A percentile compares a stretch with the other conserved stretches of the same genome.
Evolutionary conservation across 768 basidiomycete species (phyloP).

Genomic region (Phanerodontia chrysosporium): DNA sequence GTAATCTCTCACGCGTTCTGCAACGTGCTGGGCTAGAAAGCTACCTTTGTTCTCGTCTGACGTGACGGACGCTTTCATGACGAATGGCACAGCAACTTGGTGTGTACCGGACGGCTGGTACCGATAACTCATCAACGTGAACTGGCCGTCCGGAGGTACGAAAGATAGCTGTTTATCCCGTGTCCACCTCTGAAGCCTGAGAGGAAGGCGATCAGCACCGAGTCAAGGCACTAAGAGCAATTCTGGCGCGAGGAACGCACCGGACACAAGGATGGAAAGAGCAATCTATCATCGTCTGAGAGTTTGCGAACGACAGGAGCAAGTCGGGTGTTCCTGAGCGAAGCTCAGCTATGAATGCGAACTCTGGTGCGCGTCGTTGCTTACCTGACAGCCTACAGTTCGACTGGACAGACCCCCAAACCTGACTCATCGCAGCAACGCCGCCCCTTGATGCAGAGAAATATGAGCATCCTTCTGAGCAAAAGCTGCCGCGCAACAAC

Average conservation of each 20-base stretch:
- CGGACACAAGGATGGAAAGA: conserved; percentile 93
- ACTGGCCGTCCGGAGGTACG: conserved; percentile 89
- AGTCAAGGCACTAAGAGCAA: conserved; percentile 21
- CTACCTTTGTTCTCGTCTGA: conserved; percentile 40
- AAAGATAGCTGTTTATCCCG: conserved; percentile 80
- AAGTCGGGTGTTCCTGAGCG: conserved; percentile 83
- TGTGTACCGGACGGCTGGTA: conserved; percentile 33
- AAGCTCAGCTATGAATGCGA: background rate
- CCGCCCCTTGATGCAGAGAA: conserved; percentile 50
- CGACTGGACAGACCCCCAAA: conserved; percentile 74
- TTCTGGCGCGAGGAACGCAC: conserved; percentile 37
- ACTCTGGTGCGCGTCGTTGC: too few species aligned
- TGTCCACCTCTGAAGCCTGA: conserved; percentile 74
- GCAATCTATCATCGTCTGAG: conserved; percentile 68
- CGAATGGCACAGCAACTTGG: conserved; percentile 32
- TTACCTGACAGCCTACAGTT: conserved; percentile 80
- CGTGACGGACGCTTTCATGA: conserved; percentile 28
- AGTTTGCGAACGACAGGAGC: conserved; percentile 69
- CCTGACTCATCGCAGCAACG: conserved; percentile 56
- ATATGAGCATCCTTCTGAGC: background rate
- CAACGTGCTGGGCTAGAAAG: background rate
- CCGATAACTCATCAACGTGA: conserved; percentile 81
- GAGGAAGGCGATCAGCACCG: conserved; percentile 2
- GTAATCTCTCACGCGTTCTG: background rate
- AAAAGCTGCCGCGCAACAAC: background rate